Base-by-base conservation (phyloP, 2,329 filamentous ascomycete genomes). In the Xylaria sp. region DNA sequence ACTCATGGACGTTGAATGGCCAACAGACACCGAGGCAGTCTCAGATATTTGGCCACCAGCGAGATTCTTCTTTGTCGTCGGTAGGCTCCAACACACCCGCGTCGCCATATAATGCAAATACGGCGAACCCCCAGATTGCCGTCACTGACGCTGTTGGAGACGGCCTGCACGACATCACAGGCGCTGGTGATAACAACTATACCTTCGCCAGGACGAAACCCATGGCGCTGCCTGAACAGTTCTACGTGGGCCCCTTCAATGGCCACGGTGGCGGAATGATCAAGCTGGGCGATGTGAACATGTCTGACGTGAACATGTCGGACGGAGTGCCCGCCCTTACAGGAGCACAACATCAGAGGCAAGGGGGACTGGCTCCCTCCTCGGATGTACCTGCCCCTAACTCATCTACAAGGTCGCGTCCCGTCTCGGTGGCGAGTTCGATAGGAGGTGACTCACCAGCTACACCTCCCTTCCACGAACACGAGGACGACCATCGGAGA, bases 11-110 rank as follows among this genome's bases (percentile, higher is more conserved):
- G 71, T 67, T 77, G 40, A 74, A 74, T 23, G 64, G 51, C 66
- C 74, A 76, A 42, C 74, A 76, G 48, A 77, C 74, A n/a, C 74
- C 76, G 20, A 74, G 74, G 63, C 72, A 73, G 48, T 46, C 72
- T 26, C 74, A 74, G 65, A 80, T 82, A 17, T 76, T 82, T 44
- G 74, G 82, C 31, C 88, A 90, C 74, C 83, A 90, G 54, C 85
- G 88, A 72, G 87, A 90, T 71, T 87, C 88, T 2, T 90, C 88
- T 6, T 79, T 88, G 44, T 90, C 88, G 0, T 90, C 88, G 0
- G 74, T 89, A 48, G 87, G 86, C 11, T 90, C 88, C 0, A 83
- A 86, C 42, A 87, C 86, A n/a, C 88, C 88, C 20, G 82, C 84
- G 0, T 90, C 88, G 20, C 88, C 88, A 3, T 90, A 83, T 76